These are phyloP conservation scores for Pyrrhoderma noxium DNA, from an alignment of 1,284 basidiomycete species.

Conservation along the genomic window DNA sequence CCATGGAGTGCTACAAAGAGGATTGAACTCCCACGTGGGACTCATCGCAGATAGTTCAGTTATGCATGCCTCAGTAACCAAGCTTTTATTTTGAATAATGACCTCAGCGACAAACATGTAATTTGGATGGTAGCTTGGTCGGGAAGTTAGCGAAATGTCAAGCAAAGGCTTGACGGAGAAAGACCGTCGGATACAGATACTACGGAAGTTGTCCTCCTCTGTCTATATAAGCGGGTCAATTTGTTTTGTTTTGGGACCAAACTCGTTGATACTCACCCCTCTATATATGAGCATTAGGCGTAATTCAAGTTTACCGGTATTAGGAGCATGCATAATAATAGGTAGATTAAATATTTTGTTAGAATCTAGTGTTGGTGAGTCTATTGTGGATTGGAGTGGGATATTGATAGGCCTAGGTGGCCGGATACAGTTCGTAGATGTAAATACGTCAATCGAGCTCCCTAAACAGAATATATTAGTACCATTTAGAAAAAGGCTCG, in stretches of 20 bases:
- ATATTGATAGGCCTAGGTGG: slow-evolving; percentile 44
- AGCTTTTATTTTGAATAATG: slow-evolving; percentile 44
- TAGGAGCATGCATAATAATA: slow-evolving; percentile 46
- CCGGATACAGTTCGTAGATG: slow-evolving; percentile 41
- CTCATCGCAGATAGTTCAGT: slow-evolving; percentile 56
- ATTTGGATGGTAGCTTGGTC: slow-evolving; percentile 42
- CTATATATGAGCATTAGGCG: slow-evolving; percentile 61
- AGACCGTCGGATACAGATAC: slow-evolving; percentile 44
- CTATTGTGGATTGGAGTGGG: slow-evolving; percentile 31
- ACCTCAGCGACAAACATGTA: slow-evolving; percentile 50
- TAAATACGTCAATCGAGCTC: slow-evolving; percentile 16
- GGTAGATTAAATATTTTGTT: slow-evolving; percentile 43
- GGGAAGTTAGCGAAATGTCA: slow-evolving; percentile 39
- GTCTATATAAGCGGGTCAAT: slow-evolving; percentile 1
- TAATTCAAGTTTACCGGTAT: slow-evolving; percentile 43
- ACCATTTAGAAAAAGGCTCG: neutral
- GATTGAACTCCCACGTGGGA: slow-evolving; percentile 50
- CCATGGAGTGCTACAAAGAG: slow-evolving; percentile 1
- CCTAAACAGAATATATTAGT: neutral
- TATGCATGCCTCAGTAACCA: slow-evolving; percentile 37
- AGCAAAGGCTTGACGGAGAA: slow-evolving; percentile 56
- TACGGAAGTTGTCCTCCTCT: slow-evolving; percentile 36
- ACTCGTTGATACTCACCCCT: slow-evolving; percentile 40
- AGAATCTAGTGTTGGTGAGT: slow-evolving; percentile 34
- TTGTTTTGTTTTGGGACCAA: neutral